Evolutionary conservation across 805 yeast genomes (phyloP).

Genomic region (Priceomyces haplophilus): DNA sequence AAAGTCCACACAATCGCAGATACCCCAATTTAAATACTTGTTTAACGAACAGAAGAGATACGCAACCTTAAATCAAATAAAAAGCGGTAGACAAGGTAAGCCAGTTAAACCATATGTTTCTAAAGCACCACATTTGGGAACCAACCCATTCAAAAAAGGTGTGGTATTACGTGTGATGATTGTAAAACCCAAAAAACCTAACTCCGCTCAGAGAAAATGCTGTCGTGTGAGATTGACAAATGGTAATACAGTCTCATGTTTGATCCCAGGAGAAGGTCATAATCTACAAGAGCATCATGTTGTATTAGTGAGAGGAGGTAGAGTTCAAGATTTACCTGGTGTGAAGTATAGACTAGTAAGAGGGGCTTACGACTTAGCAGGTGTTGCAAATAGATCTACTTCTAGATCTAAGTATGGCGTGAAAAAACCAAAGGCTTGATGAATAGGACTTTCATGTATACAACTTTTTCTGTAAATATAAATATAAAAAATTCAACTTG

Average conservation of each 20-base stretch:
- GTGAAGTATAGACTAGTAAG: constrained; percentile 91
- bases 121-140: constrained; percentile 77
- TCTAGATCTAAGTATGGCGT: constrained; percentile 94
- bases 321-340: constrained; percentile 98
- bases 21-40: constrained; percentile 12
- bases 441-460: neutral
- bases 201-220: constrained; percentile 96
- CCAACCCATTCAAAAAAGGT: constrained; percentile 87
- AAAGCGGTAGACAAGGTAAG: constrained; percentile 55
- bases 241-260: constrained; percentile 86
- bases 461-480: constrained; percentile 3
- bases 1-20: constrained; percentile 14
- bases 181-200: constrained; percentile 95
- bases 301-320: constrained; percentile 95
- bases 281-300: constrained; percentile 97
- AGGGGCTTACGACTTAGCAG: constrained; percentile 90
- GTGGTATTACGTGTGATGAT: constrained; percentile 93
- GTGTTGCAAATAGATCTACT: constrained; percentile 88
- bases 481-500: constrained; percentile 1
- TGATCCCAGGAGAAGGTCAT: constrained; percentile 98
- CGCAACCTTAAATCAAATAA: constrained; percentile 77
- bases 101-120: constrained; percentile 49
- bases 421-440: constrained; percentile 64
- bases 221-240: constrained; percentile 90
- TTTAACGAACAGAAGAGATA: constrained; percentile 40